These are phyloP conservation scores for Mortierella sp. DNA, from an alignment of 371 early-diverging fungal species.

Conservation along the genomic window DNA sequence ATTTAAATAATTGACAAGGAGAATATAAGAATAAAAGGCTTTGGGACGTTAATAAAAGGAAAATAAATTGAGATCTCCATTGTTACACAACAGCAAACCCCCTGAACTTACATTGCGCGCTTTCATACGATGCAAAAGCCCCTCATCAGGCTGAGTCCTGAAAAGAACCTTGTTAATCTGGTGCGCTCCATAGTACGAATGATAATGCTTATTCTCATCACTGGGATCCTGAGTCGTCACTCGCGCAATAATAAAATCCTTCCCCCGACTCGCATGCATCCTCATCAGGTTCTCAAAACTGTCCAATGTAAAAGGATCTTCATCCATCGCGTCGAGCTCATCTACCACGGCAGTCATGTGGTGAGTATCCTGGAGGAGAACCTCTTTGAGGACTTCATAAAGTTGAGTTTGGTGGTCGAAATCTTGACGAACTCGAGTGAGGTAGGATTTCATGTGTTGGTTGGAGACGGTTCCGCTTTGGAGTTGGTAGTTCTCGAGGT, in stretches of 20 bases:
- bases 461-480: conserved; percentile 11
- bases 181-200: conserved; percentile 83
- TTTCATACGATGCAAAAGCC: conserved; percentile 85
- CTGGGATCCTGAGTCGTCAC: conserved; percentile 85
- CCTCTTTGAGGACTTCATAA: conserved; percentile 24
- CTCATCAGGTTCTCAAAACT: conserved; percentile 75
- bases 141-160: conserved; percentile 79
- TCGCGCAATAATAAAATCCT: conserved; percentile 86
- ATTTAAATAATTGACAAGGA: not conserved
- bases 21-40: not conserved
- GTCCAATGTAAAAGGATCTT: conserved; percentile 89
- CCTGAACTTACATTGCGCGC: conserved; percentile 80
- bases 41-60: not conserved
- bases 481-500: conserved; percentile 36
- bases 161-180: conserved; percentile 88
- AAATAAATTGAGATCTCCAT: not conserved
- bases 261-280: conserved; percentile 68
- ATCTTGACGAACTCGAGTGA: conserved; percentile 21
- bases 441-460: conserved; percentile 24
- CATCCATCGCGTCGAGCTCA: conserved; percentile 58
- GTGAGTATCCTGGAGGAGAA: conserved; percentile 59
- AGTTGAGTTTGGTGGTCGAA: conserved; percentile 27
- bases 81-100: not conserved
- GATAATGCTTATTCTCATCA: conserved; percentile 60
- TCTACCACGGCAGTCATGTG: conserved; percentile 64